Conservation (phyloP, 805 yeast species). For the Suhomyces xylopsoci region DNA sequence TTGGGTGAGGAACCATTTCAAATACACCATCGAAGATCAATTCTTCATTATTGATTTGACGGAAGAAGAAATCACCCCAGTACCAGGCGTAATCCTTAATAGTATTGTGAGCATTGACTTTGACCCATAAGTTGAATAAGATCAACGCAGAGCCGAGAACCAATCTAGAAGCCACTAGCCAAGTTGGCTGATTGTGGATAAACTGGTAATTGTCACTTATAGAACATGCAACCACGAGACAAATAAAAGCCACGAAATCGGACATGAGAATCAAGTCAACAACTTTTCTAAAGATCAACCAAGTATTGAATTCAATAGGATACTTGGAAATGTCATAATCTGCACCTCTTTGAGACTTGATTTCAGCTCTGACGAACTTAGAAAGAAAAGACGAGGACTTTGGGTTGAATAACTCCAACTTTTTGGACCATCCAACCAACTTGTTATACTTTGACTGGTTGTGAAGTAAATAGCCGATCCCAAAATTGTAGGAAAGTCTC, state of each 20-base stretch:
- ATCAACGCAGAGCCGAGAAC: conserved; percentile 58
- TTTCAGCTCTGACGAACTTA: conserved; percentile 33
- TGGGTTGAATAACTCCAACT: conserved; percentile 40
- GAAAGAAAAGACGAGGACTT: conserved; percentile 33
- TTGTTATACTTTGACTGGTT: conserved; percentile 59
- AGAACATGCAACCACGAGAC: conserved; percentile 54
- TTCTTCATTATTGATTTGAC: conserved; percentile 59
- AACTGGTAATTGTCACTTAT: conserved; percentile 36
- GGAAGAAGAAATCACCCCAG: conserved; percentile 91
- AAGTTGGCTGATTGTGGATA: conserved; percentile 36
- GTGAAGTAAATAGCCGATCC: conserved; percentile 69
- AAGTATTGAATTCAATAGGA: conserved; percentile 77
- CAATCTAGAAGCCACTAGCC: conserved; percentile 50
- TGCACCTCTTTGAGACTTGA: conserved; percentile 39
- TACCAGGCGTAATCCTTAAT: conserved; percentile 92
- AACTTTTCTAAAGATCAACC: conserved; percentile 75
- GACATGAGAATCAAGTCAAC: conserved; percentile 83
- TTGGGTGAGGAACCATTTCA: conserved; percentile 88
- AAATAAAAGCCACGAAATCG: conserved; percentile 73
- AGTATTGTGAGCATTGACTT: conserved; percentile 81
- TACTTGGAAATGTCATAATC: conserved; percentile 25
- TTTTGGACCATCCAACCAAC: conserved; percentile 51
- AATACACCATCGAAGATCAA: conserved; percentile 85
- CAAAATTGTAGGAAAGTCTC: conserved; percentile 73
- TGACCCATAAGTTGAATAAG: conserved; percentile 78